A percentile compares a stretch with the other conserved stretches of the same genome.
phyloP scores from a whole-genome alignment of 306 rosid species.

The Comarum palustre region DNA sequence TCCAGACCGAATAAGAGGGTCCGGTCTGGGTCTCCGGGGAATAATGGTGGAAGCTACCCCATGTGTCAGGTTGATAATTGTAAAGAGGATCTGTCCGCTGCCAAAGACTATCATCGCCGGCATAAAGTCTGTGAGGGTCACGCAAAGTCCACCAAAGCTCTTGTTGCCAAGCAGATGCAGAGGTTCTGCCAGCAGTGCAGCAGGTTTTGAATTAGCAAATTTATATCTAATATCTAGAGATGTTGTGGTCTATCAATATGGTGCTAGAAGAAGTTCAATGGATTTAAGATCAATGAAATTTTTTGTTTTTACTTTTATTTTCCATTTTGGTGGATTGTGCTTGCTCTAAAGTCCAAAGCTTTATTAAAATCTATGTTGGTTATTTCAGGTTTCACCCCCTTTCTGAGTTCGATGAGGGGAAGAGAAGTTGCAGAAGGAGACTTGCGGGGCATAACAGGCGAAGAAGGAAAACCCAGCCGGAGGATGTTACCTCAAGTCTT shows the following conservation, averaged over 20 bases:
- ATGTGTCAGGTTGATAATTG: conserved; percentile 90
- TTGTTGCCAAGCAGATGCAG: conserved; percentile 65
- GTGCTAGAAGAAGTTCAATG: background rate
- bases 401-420: conserved; percentile 82
- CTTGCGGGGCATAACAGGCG: conserved; percentile 93
- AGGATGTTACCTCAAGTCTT: conserved; percentile 55
- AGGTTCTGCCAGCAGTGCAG: conserved; percentile 97
- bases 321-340: background rate
- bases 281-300: background rate
- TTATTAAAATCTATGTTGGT: background rate
- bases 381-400: conserved; percentile 66
- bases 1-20: conserved; percentile 52
- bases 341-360: background rate
- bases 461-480: conserved; percentile 74
- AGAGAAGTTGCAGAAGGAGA: conserved; percentile 81
- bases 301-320: background rate
- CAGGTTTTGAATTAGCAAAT: conserved; percentile 41
- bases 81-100: conserved; percentile 66
- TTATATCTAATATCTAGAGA: background rate
- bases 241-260: background rate
- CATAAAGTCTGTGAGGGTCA: conserved; percentile 88
- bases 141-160: conserved; percentile 70
- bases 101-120: conserved; percentile 85
- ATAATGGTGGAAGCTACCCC: conserved; percentile 44
- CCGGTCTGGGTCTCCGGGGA: conserved; percentile 68